These are phyloP conservation scores for Jamesozyma spencerorum DNA, from an alignment of 805 yeast species.

Conservation along the genomic window DNA sequence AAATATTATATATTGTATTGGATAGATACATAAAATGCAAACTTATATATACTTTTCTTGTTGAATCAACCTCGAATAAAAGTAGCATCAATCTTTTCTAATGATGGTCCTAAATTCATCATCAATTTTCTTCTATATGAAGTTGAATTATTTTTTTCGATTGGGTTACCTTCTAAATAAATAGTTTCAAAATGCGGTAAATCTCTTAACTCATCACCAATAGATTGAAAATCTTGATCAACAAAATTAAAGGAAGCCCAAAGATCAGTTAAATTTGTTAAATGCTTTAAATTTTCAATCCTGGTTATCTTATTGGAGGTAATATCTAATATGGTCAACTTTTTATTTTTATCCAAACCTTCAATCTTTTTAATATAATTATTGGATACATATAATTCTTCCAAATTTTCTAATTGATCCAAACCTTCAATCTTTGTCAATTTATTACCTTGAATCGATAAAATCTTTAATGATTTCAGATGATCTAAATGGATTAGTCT, in stretches of 20 bases:
- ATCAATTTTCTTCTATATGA: slow-evolving; percentile 78
- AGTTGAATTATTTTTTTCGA: slow-evolving; percentile 63
- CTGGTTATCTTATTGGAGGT: slow-evolving; percentile 61
- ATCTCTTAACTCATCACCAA: slow-evolving; percentile 54
- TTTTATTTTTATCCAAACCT: slow-evolving; percentile 60
- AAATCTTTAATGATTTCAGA: slow-evolving; percentile 54
- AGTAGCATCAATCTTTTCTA: slow-evolving; percentile 87
- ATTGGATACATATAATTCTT: slow-evolving; percentile 82
- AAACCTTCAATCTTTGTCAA: slow-evolving; percentile 73
- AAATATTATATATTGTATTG: neutral
- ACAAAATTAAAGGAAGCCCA: slow-evolving; percentile 85
- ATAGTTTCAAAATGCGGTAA: slow-evolving; percentile 71
- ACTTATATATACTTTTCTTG: neutral
- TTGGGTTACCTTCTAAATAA: slow-evolving; percentile 88
- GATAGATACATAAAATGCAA: neutral
- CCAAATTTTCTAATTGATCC: slow-evolving; percentile 58
- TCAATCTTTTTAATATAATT: slow-evolving; percentile 70
- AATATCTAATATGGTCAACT: slow-evolving; percentile 68
- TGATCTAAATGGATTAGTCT: slow-evolving; percentile 52
- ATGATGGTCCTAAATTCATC: slow-evolving; percentile 51
- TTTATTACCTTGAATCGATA: slow-evolving; percentile 84
- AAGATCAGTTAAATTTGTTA: slow-evolving; percentile 70
- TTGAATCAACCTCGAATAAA: slow-evolving; percentile 36
- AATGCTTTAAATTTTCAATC: slow-evolving; percentile 56
- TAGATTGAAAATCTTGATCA: slow-evolving; percentile 52